Evolutionary conservation across 306 rosid species (phyloP), one percentile per base, ranked within the genome.

Genomic region (Cicer arietinum): DNA sequence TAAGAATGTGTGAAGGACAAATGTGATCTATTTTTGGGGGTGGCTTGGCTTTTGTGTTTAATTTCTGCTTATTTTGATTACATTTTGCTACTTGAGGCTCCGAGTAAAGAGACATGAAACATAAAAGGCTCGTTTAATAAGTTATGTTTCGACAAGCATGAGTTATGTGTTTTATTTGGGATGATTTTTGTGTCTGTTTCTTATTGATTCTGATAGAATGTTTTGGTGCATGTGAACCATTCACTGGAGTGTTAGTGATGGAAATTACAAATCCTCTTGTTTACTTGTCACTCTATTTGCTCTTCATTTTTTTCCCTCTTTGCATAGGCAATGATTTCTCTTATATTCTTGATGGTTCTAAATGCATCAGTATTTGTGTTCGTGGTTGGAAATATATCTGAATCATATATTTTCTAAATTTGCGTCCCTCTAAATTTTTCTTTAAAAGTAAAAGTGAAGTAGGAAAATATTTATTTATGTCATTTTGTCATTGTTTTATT

Each of bases 151-250:
- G 16, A 54, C 46, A 45, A 56, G 69, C 68, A 14, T 42, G 37
- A 5, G 73, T 64, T 80, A 0, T 37, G 22, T 69, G 61, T 51
- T 71, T 17, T 12, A 69, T 48, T 61, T 54, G 14, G 60, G 44
- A 42, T 60, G 58, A 11, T 37, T 22, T 60, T 42, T 42, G 2
- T 46, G 40, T 42, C 11, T 51, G 40, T 30, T 11, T 58, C 5
- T 8, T 51, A 13, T 43, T 50, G 46, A 43, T 17, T 69, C 25
- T 13, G 68, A 57, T 48, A 7, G 42, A 44, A 43, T 60, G 16
- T 30, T 57, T 61, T 59, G 80, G 62, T 69, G 22, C 50, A 12
- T 66, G 6, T 42, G 6, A 78, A 52, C n/a, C 7, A 61, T 75
- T 61, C 46, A 16, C 10, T 42, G 54, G 50, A 63, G n/a, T 51